phyloP scores from a whole-genome alignment of 2,329 filamentous ascomycete genomes.

The Trichoderma guizhouense region DNA sequence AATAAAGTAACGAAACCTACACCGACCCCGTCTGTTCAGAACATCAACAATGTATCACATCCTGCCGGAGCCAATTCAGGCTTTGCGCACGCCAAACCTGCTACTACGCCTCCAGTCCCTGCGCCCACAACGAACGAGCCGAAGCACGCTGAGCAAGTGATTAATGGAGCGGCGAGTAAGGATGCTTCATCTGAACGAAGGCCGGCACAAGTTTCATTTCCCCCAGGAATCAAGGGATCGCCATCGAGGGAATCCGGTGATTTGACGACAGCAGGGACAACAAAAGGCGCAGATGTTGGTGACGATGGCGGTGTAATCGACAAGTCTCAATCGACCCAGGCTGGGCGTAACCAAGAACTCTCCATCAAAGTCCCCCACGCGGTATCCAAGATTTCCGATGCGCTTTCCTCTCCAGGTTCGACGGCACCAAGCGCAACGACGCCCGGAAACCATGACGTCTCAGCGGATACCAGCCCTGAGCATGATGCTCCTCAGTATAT shows the following conservation, averaged over 20 bases:
- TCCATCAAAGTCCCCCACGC: conserved; percentile 31
- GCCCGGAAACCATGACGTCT: conserved; percentile 63
- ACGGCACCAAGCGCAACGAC: conserved; percentile 73
- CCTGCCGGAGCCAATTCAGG: background rate
- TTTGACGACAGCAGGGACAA: background rate
- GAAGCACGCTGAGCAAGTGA: background rate
- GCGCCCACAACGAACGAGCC: background rate
- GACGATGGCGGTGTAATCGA: background rate
- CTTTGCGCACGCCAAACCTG: background rate
- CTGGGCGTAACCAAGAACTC: conserved; percentile 18
- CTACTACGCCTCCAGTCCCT: background rate
- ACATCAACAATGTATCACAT: background rate
- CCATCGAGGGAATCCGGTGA: conserved; percentile 20
- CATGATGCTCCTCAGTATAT: conserved; percentile 59
- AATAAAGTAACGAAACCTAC: background rate
- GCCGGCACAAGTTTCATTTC: conserved; percentile 32
- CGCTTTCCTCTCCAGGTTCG: conserved; percentile 57
- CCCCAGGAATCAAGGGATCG: conserved; percentile 32
- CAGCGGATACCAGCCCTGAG: conserved; percentile 71
- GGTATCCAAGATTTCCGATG: conserved; percentile 38
- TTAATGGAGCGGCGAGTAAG: conserved; percentile 1
- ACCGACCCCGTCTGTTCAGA: background rate
- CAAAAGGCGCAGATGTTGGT: background rate
- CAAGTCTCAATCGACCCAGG: background rate
- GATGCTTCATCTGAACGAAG: conserved; percentile 11